Base-by-base conservation (phyloP, 179 eudicot genomes). In the Corrigiola litoralis region DNA sequence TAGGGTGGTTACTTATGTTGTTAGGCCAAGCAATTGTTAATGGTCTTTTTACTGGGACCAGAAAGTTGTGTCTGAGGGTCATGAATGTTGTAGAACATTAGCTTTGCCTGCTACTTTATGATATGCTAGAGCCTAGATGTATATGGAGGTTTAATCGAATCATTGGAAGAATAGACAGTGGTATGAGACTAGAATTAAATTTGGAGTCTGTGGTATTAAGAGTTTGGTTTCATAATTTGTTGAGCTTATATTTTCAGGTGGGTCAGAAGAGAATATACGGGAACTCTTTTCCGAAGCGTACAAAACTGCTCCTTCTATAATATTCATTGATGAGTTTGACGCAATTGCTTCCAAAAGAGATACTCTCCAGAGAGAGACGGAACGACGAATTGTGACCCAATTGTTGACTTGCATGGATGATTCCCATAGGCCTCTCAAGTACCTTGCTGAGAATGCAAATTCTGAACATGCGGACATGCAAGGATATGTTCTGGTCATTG, bases 391-490 rank as follows among this genome's bases (percentile, higher is more conserved):
- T 58, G 98, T 92, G 67, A 87, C 96, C 52, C 98, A 92, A 66
- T 73, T 92, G 65, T 81, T 89, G 87, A 85, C 92, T 24, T 87
- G 92, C 80, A 92, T 92, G 98, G 98, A 92, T 69, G 95, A 89
- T 51, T 87, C 96, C 58, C 78, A 79, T 59, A 81, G 77, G 34
- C 68, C 55, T 50, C 82, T 77, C 48, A 71, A 74, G 55, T 53
- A 79, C 23, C 60, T 34, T 60, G 82, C 65, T 57, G 71, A 21
- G 33, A 61, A 56, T 25, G 58, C 77, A 63, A 74, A 72, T 57
- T 33, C 78, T 65, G 84, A 75, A 67, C 57, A 29, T 47, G 23
- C 78, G 46, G 70, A 77, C 58, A 29, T 60, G 27, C 71, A 63
- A 61, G 90, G 91, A 20, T 75, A 85, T 66, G 88, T 89, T 42